Evolutionary conservation across 306 rosid genomes (phyloP).

Genomic region (Lupinus albus): DNA sequence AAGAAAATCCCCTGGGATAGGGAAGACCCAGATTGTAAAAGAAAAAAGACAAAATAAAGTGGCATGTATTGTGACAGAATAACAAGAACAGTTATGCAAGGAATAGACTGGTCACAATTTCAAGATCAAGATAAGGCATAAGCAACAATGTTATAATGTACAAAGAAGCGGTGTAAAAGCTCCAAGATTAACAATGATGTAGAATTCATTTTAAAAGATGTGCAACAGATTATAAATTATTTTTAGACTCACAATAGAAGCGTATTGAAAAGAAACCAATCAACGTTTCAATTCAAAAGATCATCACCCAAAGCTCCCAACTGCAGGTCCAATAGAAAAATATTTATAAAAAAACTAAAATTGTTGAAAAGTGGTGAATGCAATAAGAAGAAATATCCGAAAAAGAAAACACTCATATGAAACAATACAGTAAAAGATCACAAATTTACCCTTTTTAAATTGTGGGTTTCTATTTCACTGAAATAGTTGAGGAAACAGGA

Average conservation of each 20-base stretch:
- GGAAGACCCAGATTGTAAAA: conserved; percentile 10
- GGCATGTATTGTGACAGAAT: background rate
- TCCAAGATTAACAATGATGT: background rate
- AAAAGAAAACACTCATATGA: background rate
- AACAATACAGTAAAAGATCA: background rate
- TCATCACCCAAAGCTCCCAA: conserved; percentile 27
- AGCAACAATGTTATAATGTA: background rate
- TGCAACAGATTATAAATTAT: background rate
- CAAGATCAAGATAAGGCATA: conserved; percentile 5
- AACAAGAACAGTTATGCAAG: background rate
- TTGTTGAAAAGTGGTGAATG: background rate
- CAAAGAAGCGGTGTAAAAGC: conserved; percentile 5
- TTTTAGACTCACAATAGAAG: background rate
- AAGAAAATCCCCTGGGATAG: conserved; percentile 8
- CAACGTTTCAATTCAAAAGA: background rate
- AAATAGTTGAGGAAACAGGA: conserved; percentile 17
- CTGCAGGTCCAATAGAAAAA: conserved; percentile 5
- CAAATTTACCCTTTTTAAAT: background rate
- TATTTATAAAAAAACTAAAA: background rate
- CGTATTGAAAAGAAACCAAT: background rate
- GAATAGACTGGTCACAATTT: background rate
- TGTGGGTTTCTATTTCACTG: background rate
- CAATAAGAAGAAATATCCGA: background rate
- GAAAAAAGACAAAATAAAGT: conserved; percentile 8
- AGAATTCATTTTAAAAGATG: conserved; percentile 24